Percentiles rank a stretch among this genome's conserved stretches.
These are phyloP conservation scores for Xerocomus brunneocitrinus DNA, from an alignment of 768 basidiomycete genomes.

Conservation along the genomic window DNA sequence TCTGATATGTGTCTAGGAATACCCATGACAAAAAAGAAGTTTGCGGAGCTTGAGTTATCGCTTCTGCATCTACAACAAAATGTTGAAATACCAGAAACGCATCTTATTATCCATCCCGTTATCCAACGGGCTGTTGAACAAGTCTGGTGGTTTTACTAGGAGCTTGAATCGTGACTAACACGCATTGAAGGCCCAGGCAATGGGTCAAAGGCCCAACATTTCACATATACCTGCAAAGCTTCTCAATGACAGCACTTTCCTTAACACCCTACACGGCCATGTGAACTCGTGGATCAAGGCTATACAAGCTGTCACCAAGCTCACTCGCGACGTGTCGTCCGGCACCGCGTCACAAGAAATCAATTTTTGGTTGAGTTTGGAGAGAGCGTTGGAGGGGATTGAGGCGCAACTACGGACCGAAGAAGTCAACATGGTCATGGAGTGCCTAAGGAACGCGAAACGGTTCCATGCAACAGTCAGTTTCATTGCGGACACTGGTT, in stretches of 20 bases:
- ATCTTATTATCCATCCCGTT: constrained; percentile 84
- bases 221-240: constrained; percentile 69
- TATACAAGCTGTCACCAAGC: constrained; percentile 93
- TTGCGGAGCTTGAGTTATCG: constrained; percentile 94
- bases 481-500: constrained; percentile 95
- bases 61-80: constrained; percentile 96
- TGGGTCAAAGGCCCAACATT: constrained; percentile 62
- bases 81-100: constrained; percentile 97
- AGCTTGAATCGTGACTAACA: constrained; percentile 30
- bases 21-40: constrained; percentile 98
- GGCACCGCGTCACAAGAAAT: constrained; percentile 98
- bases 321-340: constrained; percentile 87
- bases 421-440: constrained; percentile 89
- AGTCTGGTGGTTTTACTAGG: constrained; percentile 23
- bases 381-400: constrained; percentile 89
- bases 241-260: constrained; percentile 83
- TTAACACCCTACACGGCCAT: constrained; percentile 88
- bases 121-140: constrained; percentile 87
- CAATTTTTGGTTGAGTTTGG: constrained; percentile 97
- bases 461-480: constrained; percentile 96
- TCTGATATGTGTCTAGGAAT: constrained; percentile 49
- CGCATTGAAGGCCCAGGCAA: constrained; percentile 39
- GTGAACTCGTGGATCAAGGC: constrained; percentile 99
- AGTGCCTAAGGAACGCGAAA: constrained; percentile 91
- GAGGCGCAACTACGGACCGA: constrained; percentile 89